phyloP scores from a whole-genome alignment of 2,329 filamentous ascomycete genomes.

The Scedosporium apiospermum region DNA sequence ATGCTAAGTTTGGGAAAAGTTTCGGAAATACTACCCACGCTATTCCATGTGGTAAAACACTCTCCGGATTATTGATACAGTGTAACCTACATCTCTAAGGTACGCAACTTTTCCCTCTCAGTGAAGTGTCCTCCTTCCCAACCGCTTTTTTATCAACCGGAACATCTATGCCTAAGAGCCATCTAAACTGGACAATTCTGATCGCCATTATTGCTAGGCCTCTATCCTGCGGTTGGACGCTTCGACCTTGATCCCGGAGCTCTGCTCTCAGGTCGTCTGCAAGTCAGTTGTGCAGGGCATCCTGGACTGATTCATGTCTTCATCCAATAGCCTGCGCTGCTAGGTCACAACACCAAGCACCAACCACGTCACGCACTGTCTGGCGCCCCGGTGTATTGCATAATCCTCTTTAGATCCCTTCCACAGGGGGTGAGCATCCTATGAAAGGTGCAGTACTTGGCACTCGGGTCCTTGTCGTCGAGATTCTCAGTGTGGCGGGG shows the following conservation, averaged over 20 bases:
- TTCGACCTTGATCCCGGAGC: not conserved
- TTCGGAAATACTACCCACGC: not conserved
- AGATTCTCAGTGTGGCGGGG: not conserved
- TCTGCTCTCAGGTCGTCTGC: not conserved
- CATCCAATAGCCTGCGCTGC: not conserved
- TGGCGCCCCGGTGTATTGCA: conserved; percentile 3
- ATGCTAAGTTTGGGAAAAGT: not conserved
- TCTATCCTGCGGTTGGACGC: not conserved
- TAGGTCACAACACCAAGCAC: not conserved
- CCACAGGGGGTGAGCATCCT: not conserved
- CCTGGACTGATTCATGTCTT: not conserved
- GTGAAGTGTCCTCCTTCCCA: not conserved
- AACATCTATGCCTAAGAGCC: not conserved
- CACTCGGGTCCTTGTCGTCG: not conserved
- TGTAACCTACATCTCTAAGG: not conserved
- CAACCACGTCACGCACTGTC: conserved; percentile 6
- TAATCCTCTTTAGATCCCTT: conserved; percentile 5
- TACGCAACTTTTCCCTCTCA: not conserved
- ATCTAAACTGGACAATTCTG: not conserved
- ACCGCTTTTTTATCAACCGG: not conserved
- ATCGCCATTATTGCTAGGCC: not conserved
- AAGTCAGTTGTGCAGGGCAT: conserved; percentile 1
- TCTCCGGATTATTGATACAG: not conserved
- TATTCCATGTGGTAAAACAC: not conserved
- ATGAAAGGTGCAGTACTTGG: not conserved